phyloP scores from a whole-genome alignment of 2,329 filamentous ascomycete species.

The Hypocrella siamensis region DNA sequence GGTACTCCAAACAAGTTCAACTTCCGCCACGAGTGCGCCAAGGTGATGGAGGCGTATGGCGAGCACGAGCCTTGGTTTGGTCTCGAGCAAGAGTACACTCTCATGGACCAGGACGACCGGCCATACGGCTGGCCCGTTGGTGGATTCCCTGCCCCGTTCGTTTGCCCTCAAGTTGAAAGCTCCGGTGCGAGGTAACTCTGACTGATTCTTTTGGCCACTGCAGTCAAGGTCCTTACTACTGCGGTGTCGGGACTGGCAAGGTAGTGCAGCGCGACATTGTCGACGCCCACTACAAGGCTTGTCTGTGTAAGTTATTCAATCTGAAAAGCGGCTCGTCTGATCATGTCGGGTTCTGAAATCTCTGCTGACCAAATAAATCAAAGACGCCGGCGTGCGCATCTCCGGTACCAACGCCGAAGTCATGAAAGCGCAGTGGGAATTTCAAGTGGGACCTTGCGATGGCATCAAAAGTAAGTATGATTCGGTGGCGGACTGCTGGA shows the following conservation, averaged over 20 bases:
- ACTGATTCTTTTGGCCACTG: no score
- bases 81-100: constrained; percentile 88
- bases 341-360: not conserved
- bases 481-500: no score
- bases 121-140: constrained; percentile 61
- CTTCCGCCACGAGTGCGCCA: constrained; percentile 80
- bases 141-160: constrained; percentile 67
- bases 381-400: constrained; percentile 70
- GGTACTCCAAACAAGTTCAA: constrained; percentile 97
- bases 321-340: not conserved
- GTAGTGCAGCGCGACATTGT: constrained; percentile 97
- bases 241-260: constrained; percentile 92
- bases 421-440: constrained; percentile 83
- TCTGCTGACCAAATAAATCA: not conserved
- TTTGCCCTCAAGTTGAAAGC: not conserved
- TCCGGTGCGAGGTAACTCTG: no score
- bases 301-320: constrained; percentile 37
- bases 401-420: constrained; percentile 98
- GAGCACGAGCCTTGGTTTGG: constrained; percentile 89
- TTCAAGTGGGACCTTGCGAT: constrained; percentile 81
- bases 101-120: constrained; percentile 63
- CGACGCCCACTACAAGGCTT: constrained; percentile 48
- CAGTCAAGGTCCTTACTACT: constrained; percentile 35
- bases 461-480: constrained; percentile 60
- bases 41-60: constrained; percentile 79